Percentiles rank a stretch among this genome's conserved stretches.
These are phyloP conservation scores for Lentinula raphanica DNA, from an alignment of 768 basidiomycete species.

Conservation along the genomic window DNA sequence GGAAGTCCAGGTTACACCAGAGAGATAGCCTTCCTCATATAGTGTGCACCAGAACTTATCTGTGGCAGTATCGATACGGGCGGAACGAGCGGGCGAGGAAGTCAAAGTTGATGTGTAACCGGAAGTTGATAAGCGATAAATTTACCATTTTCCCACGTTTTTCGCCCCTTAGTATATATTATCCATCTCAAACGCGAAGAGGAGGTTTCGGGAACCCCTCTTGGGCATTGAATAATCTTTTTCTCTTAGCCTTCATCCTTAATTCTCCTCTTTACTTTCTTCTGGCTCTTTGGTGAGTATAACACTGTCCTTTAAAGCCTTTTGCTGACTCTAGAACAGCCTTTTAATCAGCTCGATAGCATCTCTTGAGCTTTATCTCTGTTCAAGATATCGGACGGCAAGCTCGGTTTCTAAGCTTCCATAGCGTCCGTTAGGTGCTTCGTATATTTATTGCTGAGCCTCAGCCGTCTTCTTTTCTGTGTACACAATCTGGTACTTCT, in stretches of 20 bases:
- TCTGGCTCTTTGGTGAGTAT: background rate
- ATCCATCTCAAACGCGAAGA: background rate
- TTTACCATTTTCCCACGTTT: background rate
- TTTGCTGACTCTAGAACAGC: background rate
- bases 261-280: background rate
- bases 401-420: background rate
- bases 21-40: too few relatives aligned
- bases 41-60: too few relatives aligned
- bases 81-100: background rate
- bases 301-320: background rate
- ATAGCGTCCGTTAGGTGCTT: background rate
- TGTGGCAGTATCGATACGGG: background rate
- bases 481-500: background rate
- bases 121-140: background rate
- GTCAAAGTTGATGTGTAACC: background rate
- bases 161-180: background rate
- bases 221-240: background rate
- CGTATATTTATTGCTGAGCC: background rate
- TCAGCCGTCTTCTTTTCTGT: background rate
- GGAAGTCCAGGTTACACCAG: too few relatives aligned
- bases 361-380: background rate
- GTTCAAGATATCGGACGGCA: background rate
- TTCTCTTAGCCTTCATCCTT: background rate
- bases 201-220: background rate
- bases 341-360: background rate